Base-by-base conservation (phyloP, 2,329 filamentous ascomycete genomes). In the Ophiostoma novo-ulmi region DNA sequence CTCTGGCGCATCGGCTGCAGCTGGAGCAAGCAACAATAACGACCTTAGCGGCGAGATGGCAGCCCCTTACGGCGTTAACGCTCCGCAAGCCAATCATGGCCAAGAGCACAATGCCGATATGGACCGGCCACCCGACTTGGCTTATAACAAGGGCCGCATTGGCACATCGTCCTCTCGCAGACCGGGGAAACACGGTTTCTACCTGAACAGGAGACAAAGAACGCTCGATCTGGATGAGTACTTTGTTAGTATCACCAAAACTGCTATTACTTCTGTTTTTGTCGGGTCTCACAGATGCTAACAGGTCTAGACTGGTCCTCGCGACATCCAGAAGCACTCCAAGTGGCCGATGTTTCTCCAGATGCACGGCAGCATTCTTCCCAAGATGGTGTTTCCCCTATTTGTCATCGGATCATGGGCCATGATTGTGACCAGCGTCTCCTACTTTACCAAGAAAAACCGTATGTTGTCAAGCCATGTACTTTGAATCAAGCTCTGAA, bases 261-360 rank as follows among this genome's bases (percentile, higher is more conserved):
- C 13, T 20, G 13, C 3, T 8, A 63, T 36, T 3, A 64, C 35
- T 20, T 14, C 13, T 6, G 20, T 14, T 14, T 10, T 31, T 6
- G 22, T 20, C 14, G n/a, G 17, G 13, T 58, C 0, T n/a, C 35
- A 38, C 31, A 58, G 3, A 20, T 6, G 3, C n/a, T 14, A 55
- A 26, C 26, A 22, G 26, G 8, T 17, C 36, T 39, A 82, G 81
- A 78, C 78, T 20, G 87, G 87, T 17, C 91, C 91, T 70, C 72
- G 74, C 20, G 88, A 93, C 78, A 85, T 91, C 72, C 83, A 88
- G 71, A 87, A 88, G 75, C 91, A 93, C 79, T 93, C 90, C 36
- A 93, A 92, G 85, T 90, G 90, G 85, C 91, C 91, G 10, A 85
- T 89, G 75, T 92, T 93, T 78, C 80, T 94, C 76, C 89, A 91